Evolutionary conservation across 2,329 filamentous ascomycete genomes (phyloP).

Genomic region (Xylariaceae sp.): DNA sequence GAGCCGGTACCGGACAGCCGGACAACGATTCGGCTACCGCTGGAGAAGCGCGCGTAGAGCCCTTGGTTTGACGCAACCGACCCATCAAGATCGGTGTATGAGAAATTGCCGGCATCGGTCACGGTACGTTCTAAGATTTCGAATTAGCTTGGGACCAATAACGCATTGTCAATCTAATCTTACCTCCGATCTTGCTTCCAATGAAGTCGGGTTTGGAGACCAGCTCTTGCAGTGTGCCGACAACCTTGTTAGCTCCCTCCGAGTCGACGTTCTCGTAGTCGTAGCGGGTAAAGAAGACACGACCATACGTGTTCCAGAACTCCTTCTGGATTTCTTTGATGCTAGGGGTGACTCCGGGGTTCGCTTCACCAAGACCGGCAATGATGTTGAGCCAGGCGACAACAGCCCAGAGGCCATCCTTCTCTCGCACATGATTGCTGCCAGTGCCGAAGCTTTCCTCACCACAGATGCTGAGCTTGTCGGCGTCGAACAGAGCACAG

Average conservation of each 20-base stretch:
- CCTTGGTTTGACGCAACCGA: slow-evolving; percentile 95
- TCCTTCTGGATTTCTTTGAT: slow-evolving; percentile 95
- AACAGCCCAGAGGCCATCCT: slow-evolving; percentile 96
- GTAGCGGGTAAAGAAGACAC: slow-evolving; percentile 98
- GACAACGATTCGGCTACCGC: slow-evolving; percentile 91
- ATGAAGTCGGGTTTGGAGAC: slow-evolving; percentile 72
- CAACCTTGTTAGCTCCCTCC: slow-evolving; percentile 85
- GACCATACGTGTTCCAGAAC: slow-evolving; percentile 94
- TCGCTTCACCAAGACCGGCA: slow-evolving; percentile 81
- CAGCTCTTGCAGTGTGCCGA: slow-evolving; percentile 72
- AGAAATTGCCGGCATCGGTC: slow-evolving; percentile 88
- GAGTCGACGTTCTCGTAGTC: slow-evolving; percentile 96
- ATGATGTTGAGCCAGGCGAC: slow-evolving; percentile 99
- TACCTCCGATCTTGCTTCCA: slow-evolving; percentile 72
- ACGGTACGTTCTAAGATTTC: slow-evolving; percentile 65
- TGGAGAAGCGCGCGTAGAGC: slow-evolving; percentile 89
- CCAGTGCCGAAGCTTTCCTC: slow-evolving; percentile 98
- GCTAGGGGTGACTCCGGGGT: slow-evolving; percentile 74
- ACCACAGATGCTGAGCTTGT: slow-evolving; percentile 97
- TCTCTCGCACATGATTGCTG: slow-evolving; percentile 98
- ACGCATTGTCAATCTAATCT: neutral
- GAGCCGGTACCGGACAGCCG: slow-evolving; percentile 92
- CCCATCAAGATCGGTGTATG: slow-evolving; percentile 97
- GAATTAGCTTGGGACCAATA: slow-evolving; percentile 2
- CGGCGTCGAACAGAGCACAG: slow-evolving; percentile 88